These are phyloP conservation scores for Choricystis sp. DNA, from an alignment of 139 green algal species.

Conservation along the genomic window DNA sequence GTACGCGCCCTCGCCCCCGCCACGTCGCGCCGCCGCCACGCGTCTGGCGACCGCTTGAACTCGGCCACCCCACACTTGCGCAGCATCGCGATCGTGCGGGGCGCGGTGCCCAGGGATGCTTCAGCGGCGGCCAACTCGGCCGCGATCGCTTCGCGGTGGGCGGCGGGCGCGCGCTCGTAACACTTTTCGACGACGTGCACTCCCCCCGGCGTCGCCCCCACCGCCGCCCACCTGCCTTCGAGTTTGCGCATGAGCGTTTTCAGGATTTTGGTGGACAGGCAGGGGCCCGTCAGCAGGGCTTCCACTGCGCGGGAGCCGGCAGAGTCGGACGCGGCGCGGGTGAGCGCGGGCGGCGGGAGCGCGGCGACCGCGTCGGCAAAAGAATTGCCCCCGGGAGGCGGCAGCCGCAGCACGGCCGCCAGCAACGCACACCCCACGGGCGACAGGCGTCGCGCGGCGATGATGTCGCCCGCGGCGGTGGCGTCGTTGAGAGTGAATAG, in stretches of 20 bases:
- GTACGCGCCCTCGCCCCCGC: slow-evolving; percentile 4
- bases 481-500: slow-evolving; percentile 22
- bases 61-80: slow-evolving; percentile 16
- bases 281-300: slow-evolving; percentile 23
- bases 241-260: slow-evolving; percentile 25
- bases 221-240: slow-evolving; percentile 15
- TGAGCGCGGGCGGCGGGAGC: slow-evolving; percentile 13
- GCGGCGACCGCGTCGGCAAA: slow-evolving; percentile 26
- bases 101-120: slow-evolving; percentile 5
- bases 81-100: slow-evolving; percentile 15
- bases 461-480: not conserved
- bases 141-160: slow-evolving; percentile 28
- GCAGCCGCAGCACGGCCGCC: slow-evolving; percentile 19
- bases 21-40: slow-evolving; percentile 6
- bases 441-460: slow-evolving; percentile 27
- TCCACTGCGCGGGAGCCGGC: slow-evolving; percentile 46
- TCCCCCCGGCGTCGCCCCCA: slow-evolving; percentile 11
- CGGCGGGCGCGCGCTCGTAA: slow-evolving; percentile 5
- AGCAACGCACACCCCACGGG: slow-evolving; percentile 35
- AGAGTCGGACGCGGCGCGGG: slow-evolving; percentile 21
- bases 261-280: slow-evolving; percentile 21
- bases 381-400: slow-evolving; percentile 20
- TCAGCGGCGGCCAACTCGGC: slow-evolving; percentile 26
- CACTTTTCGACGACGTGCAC: slow-evolving; percentile 33
- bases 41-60: slow-evolving; percentile 12